Evolutionary conservation across 192 early-diverging fungal species (phyloP).

Genomic region (Gaertneriomyces semiglobifer): DNA sequence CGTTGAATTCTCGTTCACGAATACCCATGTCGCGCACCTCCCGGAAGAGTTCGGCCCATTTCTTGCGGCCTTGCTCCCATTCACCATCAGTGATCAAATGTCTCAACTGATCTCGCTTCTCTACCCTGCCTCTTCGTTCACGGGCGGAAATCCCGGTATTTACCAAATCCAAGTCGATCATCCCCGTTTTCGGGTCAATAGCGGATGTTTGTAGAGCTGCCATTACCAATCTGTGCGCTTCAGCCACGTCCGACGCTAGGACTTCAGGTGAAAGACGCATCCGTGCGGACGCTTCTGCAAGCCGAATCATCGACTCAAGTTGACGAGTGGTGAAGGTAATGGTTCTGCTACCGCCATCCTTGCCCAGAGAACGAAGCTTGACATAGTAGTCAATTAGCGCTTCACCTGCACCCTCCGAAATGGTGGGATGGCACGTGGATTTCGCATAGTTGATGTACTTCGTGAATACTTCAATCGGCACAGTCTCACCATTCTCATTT

Average conservation of each 20-base stretch:
- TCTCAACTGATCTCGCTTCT: slow-evolving; percentile 54
- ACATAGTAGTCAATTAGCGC: slow-evolving; percentile 80
- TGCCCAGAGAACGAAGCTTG: slow-evolving; percentile 72
- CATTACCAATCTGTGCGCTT: slow-evolving; percentile 82
- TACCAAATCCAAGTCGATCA: slow-evolving; percentile 90
- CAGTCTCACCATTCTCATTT: not conserved
- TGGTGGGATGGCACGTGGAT: slow-evolving; percentile 66
- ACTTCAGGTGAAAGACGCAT: slow-evolving; percentile 78
- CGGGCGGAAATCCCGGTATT: slow-evolving; percentile 82
- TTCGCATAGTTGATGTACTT: slow-evolving; percentile 91
- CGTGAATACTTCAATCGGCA: slow-evolving; percentile 78
- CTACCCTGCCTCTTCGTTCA: slow-evolving; percentile 59
- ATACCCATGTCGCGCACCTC: slow-evolving; percentile 30
- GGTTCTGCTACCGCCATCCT: slow-evolving; percentile 30
- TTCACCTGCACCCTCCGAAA: slow-evolving; percentile 70
- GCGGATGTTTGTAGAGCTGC: slow-evolving; percentile 88
- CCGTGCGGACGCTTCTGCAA: slow-evolving; percentile 88
- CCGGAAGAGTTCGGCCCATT: slow-evolving; percentile 32
- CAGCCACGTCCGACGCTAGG: slow-evolving; percentile 77
- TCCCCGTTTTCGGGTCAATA: slow-evolving; percentile 88
- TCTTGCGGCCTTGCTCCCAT: slow-evolving; percentile 3
- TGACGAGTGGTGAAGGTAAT: slow-evolving; percentile 89
- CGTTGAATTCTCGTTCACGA: slow-evolving; percentile 37
- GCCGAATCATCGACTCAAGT: slow-evolving; percentile 95
- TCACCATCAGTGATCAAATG: slow-evolving; percentile 18